A percentile compares a stretch with the other conserved stretches of the same genome.
Evolutionary conservation across 345 rosid species (phyloP).

Genomic region (Hevea brasiliensis): DNA sequence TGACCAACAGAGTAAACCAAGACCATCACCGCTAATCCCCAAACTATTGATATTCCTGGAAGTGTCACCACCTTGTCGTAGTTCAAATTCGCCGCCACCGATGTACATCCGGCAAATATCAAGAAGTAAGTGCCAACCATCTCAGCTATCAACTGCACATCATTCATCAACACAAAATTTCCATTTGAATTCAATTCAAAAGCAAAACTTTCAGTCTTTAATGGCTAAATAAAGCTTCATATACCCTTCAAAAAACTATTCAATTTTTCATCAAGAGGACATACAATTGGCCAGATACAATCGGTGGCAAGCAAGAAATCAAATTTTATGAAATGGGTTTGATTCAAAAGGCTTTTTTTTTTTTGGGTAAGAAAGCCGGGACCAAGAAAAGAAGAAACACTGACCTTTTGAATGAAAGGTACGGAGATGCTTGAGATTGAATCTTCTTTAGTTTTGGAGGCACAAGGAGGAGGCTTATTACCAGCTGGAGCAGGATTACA

Average conservation of each 20-base stretch:
- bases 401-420: slow-evolving; percentile 79
- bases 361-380: neutral
- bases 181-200: neutral
- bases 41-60: slow-evolving; percentile 73
- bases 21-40: slow-evolving; percentile 94
- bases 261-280: too few relatives aligned
- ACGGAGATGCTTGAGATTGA: slow-evolving; percentile 49
- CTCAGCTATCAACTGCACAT: slow-evolving; percentile 70
- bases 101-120: slow-evolving; percentile 83
- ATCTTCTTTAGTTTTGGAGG: slow-evolving; percentile 40
- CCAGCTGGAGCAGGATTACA: neutral
- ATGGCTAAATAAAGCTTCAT: neutral
- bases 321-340: slow-evolving; percentile 7
- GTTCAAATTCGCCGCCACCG: slow-evolving; percentile 71
- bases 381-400: neutral
- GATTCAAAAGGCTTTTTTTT: neutral
- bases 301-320: neutral
- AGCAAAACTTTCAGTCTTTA: neutral
- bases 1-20: slow-evolving; percentile 83
- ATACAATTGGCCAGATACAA: neutral
- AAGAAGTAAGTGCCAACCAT: slow-evolving; percentile 77
- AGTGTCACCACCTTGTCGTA: slow-evolving; percentile 62
- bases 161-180: neutral
- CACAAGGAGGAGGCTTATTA: slow-evolving; percentile 18
- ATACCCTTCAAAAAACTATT: neutral